Evolutionary conservation across 1,284 basidiomycete genomes (phyloP).

Genomic region (Fomitopsis betulina): DNA sequence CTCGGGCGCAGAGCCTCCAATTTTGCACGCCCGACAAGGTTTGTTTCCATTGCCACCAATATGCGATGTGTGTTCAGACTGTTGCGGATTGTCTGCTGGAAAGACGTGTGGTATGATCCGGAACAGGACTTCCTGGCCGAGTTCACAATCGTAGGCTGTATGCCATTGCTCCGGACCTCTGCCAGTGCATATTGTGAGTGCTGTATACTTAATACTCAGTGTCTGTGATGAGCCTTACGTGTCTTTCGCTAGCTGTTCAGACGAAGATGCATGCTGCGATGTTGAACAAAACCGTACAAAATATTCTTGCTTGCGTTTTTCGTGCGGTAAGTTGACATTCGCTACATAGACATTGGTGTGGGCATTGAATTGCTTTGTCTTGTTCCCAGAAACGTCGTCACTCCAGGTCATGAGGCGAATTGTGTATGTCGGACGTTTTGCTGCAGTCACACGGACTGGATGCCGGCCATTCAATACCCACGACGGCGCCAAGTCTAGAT

Average conservation of each 20-base stretch:
- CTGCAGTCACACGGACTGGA: slow-evolving; percentile 1
- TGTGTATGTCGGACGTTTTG: background rate
- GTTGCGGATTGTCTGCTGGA: slow-evolving; percentile 34
- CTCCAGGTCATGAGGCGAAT: slow-evolving; percentile 7
- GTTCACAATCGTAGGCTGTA: slow-evolving; percentile 23
- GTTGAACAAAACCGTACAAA: slow-evolving; percentile 20
- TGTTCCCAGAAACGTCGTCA: slow-evolving; percentile 24
- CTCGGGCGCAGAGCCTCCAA: slow-evolving; percentile 21
- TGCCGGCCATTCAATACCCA: background rate
- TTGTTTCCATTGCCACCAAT: slow-evolving; percentile 20
- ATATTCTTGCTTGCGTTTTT: slow-evolving; percentile 16
- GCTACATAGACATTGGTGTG: slow-evolving; percentile 18
- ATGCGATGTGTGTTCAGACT: slow-evolving; percentile 25
- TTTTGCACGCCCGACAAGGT: background rate
- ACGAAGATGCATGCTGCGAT: slow-evolving; percentile 26
- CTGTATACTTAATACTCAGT: no score
- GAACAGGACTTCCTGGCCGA: slow-evolving; percentile 21
- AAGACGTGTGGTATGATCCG: slow-evolving; percentile 21
- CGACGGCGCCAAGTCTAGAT: background rate
- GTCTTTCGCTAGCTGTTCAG: slow-evolving; percentile 23
- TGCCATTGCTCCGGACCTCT: background rate
- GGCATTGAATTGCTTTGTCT: slow-evolving; percentile 19
- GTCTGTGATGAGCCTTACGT: background rate
- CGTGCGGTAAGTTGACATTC: slow-evolving; percentile 12
- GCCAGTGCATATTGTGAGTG: no score